Evolutionary conservation across 176 grass and related monocot genomes (phyloP), one percentile per base, ranked within the genome.

Genomic region (Puya raimondii): DNA sequence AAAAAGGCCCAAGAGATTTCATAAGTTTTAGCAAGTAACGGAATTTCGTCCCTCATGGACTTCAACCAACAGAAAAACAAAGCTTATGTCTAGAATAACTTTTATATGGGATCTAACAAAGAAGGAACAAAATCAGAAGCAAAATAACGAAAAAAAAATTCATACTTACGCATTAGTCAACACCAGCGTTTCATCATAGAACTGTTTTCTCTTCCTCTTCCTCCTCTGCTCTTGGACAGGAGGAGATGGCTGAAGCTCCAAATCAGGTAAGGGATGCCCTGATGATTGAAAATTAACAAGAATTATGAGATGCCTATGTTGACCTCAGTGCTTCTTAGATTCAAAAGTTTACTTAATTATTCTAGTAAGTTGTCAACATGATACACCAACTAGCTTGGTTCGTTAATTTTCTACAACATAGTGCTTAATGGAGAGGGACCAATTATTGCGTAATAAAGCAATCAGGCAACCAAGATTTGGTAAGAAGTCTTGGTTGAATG

Each of bases 141-240:
- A 15, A 61, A 22, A 18, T 10, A 51, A 66, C 12, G 12, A 17
- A 18, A 66, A 52, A n/a, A 61, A 61, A n/a, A 64, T 65, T 50
- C 3, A 63, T 72, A 87, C 87, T 80, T 80, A 96, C 91, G 10
- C 74, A 68, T 99, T 99, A 53, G 84, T 74, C 29, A 86, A 70
- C n/a, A 93, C 87, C 61, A 84, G 52, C 59, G 68, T 3, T 0
- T 48, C 2, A 56, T 99, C 89, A 81, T 67, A 80, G 50, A 75
- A 81, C 73, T 82, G 83, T 2, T 26, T 65, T 76, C 66, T 85
- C 69, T 67, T 81, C 72, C 53, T 80, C 50, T 75, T 80, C 15
- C 70, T 78, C 15, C 70, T 78, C 61, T 68, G 49, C 74, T 85
- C 70, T 50, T 83, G 76, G 52, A 68, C 83, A 66, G 75, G 75